These are phyloP conservation scores for Kwoniella sp. DNA, from an alignment of 768 basidiomycete genomes.

Conservation along the genomic window DNA sequence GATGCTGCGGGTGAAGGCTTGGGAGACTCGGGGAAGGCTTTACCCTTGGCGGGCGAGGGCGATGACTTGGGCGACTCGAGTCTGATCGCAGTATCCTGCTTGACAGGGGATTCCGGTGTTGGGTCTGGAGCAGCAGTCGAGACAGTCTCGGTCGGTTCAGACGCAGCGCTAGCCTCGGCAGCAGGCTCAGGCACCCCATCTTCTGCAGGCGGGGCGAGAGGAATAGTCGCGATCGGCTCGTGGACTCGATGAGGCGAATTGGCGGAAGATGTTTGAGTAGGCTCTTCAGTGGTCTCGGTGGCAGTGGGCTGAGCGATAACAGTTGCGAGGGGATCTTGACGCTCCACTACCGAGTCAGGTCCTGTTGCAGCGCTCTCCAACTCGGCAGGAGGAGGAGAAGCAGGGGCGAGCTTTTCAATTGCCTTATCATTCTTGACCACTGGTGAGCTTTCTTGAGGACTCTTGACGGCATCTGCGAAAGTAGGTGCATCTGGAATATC, in stretches of 20 bases:
- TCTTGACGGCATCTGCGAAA: slow-evolving; percentile 26
- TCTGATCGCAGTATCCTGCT: background rate
- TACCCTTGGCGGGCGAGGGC: slow-evolving; percentile 7
- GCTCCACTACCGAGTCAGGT: slow-evolving; percentile 7
- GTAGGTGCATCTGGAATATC: slow-evolving; percentile 15
- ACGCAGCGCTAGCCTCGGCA: background rate
- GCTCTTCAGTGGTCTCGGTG: background rate
- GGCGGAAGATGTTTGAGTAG: background rate
- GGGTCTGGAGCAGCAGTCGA: background rate
- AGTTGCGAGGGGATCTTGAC: slow-evolving; percentile 4
- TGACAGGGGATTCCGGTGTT: background rate
- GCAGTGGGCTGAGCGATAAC: background rate
- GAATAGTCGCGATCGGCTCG: background rate
- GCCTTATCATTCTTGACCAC: background rate
- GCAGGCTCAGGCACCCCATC: background rate
- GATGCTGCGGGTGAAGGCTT: slow-evolving; percentile 7
- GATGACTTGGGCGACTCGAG: background rate
- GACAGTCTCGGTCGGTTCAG: slow-evolving; percentile 1
- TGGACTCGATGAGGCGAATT: background rate
- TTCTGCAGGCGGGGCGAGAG: background rate
- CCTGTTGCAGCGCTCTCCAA: slow-evolving; percentile 5
- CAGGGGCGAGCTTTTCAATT: background rate
- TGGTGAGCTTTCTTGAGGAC: background rate
- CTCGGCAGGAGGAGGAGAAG: background rate
- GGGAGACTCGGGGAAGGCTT: slow-evolving; percentile 7